phyloP scores from a whole-genome alignment of 2,329 filamentous ascomycete species.

The Fusarium sp. region DNA sequence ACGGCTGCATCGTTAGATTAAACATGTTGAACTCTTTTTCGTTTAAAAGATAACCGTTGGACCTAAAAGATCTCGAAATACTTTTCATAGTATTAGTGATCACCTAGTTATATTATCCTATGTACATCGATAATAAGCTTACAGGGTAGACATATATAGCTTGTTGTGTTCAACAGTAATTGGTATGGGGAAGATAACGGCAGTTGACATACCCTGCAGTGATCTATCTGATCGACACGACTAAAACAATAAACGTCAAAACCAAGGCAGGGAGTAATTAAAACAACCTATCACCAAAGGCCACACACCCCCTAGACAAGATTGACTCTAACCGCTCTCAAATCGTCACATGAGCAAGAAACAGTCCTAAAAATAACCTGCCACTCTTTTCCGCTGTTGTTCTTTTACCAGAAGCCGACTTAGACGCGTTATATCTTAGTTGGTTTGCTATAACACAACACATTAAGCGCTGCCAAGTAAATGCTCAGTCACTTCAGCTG shows the following conservation, averaged over 20 bases:
- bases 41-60: not conserved
- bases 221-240: not conserved
- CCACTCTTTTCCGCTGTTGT: not conserved
- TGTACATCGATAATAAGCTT: no score
- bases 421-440: no score
- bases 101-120: no score
- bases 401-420: no score
- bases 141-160: no score
- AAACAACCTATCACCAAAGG: no score
- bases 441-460: not conserved
- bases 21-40: not conserved
- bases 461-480: conserved; percentile 13
- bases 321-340: not conserved
- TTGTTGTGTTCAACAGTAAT: no score
- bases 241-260: no score
- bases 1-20: not conserved
- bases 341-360: not conserved
- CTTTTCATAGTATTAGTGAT: no score
- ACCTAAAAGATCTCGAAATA: no score
- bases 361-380: not conserved
- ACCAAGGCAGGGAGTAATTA: no score
- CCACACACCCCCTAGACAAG: no score
- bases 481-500: not conserved
- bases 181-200: not conserved
- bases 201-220: not conserved